Conservation (phyloP, 345 rosid genomes). For the Sisymbrium irio region DNA sequence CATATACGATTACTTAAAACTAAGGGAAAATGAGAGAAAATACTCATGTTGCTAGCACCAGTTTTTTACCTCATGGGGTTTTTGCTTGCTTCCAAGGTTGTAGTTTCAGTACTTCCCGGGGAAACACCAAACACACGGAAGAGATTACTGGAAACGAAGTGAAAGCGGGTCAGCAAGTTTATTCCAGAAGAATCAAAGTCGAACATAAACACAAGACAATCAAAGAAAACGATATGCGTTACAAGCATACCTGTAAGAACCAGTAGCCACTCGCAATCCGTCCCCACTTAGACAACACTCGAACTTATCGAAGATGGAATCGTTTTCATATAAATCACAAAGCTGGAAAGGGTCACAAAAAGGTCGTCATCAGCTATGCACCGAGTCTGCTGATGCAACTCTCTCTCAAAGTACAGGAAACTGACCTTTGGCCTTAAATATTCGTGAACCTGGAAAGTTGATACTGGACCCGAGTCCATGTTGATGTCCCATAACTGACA, state of each 20-base stretch:
- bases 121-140: slow-evolving; percentile 89
- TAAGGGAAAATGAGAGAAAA: not conserved
- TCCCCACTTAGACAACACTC: slow-evolving; percentile 96
- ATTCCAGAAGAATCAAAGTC: not conserved
- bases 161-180: not conserved
- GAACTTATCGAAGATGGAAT: slow-evolving; percentile 96
- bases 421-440: slow-evolving; percentile 78
- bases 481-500: slow-evolving; percentile 85
- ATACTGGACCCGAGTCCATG: slow-evolving; percentile 98
- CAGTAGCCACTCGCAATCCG: slow-evolving; percentile 85
- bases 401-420: slow-evolving; percentile 11
- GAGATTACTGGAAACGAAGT: slow-evolving; percentile 58
- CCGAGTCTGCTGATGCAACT: not conserved
- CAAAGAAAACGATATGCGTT: not conserved
- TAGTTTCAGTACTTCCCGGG: slow-evolving; percentile 67
- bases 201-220: not conserved
- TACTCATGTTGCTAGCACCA: not conserved
- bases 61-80: slow-evolving; percentile 83
- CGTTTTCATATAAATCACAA: slow-evolving; percentile 96
- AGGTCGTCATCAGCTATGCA: not conserved
- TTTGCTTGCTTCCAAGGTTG: slow-evolving; percentile 97
- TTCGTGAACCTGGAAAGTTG: slow-evolving; percentile 93
- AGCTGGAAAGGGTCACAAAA: slow-evolving; percentile 48
- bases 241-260: slow-evolving; percentile 78
- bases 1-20: not conserved